These are phyloP conservation scores for Sphaerulina musiva DNA, from an alignment of 2,329 filamentous ascomycete genomes.

Conservation along the genomic window DNA sequence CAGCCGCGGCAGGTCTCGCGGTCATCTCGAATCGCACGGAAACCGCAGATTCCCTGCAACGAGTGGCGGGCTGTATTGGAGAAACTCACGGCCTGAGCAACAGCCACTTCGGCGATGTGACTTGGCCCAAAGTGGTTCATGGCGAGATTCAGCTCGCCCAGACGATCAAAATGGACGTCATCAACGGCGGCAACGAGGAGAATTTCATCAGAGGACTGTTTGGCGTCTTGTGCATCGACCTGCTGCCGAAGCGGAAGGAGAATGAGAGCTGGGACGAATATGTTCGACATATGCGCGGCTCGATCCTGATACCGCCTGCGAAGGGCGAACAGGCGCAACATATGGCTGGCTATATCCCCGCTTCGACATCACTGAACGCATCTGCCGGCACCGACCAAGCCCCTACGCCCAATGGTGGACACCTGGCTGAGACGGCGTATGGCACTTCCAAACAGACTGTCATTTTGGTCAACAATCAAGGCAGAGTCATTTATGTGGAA, in stretches of 20 bases:
- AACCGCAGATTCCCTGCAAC: slow-evolving; percentile 45
- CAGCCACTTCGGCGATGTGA: slow-evolving; percentile 51
- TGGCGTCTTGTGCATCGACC: slow-evolving; percentile 49
- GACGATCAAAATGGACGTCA: slow-evolving; percentile 44
- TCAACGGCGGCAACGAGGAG: slow-evolving; percentile 35
- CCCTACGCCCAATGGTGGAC: background rate
- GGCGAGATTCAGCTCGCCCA: slow-evolving; percentile 50
- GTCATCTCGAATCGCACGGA: slow-evolving; percentile 58
- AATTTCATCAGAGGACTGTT: slow-evolving; percentile 50
- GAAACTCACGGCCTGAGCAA: slow-evolving; percentile 58
- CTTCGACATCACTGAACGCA: slow-evolving; percentile 3
- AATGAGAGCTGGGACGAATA: slow-evolving; percentile 51
- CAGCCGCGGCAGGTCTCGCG: slow-evolving; percentile 39
- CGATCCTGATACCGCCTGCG: slow-evolving; percentile 55
- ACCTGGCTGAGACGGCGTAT: slow-evolving; percentile 43
- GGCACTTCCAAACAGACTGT: slow-evolving; percentile 61
- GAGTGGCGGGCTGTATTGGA: slow-evolving; percentile 44
- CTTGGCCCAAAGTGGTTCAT: slow-evolving; percentile 56
- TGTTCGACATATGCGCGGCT: slow-evolving; percentile 51
- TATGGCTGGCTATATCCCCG: slow-evolving; percentile 32
- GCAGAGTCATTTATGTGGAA: slow-evolving; percentile 56
- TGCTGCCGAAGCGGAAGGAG: slow-evolving; percentile 46
- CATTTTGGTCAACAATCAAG: slow-evolving; percentile 50
- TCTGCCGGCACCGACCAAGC: slow-evolving; percentile 2
- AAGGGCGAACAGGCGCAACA: slow-evolving; percentile 42